Evolutionary conservation across 2,329 filamentous ascomycete species (phyloP).

Genomic region (Cercospora sojina): DNA sequence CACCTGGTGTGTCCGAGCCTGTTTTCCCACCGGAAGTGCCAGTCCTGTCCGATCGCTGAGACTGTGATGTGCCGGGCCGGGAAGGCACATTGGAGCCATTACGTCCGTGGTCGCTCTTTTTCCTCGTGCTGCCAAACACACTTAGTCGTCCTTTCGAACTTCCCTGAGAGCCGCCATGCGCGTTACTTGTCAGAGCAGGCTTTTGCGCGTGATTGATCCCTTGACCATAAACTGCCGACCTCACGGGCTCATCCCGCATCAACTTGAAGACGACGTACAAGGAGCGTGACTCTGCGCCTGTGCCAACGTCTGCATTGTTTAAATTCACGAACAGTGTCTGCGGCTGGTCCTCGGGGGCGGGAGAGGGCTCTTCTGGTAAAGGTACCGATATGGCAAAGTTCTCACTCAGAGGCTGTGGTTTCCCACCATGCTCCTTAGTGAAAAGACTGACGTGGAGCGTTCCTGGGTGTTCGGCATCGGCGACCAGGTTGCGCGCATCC

Average conservation of each 20-base stretch:
- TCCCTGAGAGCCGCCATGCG: conserved; percentile 26
- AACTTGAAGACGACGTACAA: conserved; percentile 84
- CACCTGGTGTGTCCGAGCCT: conserved; percentile 25
- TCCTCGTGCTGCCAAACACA: conserved; percentile 67
- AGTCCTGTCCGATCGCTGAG: conserved; percentile 27
- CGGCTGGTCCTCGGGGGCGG: conserved; percentile 65
- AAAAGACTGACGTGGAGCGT: conserved; percentile 77
- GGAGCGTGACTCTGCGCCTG: conserved; percentile 62
- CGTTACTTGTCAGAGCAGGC: conserved; percentile 22
- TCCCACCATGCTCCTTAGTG: conserved; percentile 64
- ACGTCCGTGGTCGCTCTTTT: conserved; percentile 26
- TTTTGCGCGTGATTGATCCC: conserved; percentile 23
- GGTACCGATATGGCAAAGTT: conserved; percentile 77
- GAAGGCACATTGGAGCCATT: conserved; percentile 19
- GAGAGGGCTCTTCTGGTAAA: conserved; percentile 67
- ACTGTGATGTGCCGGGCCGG: conserved; percentile 32
- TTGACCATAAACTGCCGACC: conserved; percentile 27
- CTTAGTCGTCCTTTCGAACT: conserved; percentile 47
- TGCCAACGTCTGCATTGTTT: conserved; percentile 70
- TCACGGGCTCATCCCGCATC: conserved; percentile 56
- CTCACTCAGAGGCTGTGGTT: conserved; percentile 72
- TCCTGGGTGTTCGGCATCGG: conserved; percentile 71
- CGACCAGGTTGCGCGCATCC: conserved; percentile 78
- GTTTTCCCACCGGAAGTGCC: conserved; percentile 21
- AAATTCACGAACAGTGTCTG: conserved; percentile 88